Evolutionary conservation across 768 basidiomycete species (phyloP).

Genomic region (Lactarius pseudohatsudake): DNA sequence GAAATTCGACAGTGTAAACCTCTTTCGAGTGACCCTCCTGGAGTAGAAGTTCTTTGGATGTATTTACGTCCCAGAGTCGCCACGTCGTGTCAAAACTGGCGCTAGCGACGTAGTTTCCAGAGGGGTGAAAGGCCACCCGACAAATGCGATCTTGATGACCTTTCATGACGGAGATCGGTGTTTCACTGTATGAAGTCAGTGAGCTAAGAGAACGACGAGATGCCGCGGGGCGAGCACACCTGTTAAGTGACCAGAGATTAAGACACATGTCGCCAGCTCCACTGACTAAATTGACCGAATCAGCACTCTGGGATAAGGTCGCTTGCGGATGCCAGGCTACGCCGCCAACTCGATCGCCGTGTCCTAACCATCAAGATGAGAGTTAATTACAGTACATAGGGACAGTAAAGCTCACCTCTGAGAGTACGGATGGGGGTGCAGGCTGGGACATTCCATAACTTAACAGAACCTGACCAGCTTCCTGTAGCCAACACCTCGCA

Average conservation of each 20-base stretch:
- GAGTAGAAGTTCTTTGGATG: conserved; percentile 74
- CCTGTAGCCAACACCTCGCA: conserved; percentile 86
- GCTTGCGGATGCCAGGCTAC: conserved; percentile 98
- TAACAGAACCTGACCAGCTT: conserved; percentile 94
- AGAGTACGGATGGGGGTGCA: conserved; percentile 78
- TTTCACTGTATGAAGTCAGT: conserved; percentile 53
- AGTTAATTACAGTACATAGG: not conserved
- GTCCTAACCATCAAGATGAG: conserved; percentile 49
- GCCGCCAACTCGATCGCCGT: conserved; percentile 89
- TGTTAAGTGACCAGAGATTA: conserved; percentile 85
- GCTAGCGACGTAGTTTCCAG: conserved; percentile 89
- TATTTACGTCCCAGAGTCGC: conserved; percentile 93
- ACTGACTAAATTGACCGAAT: conserved; percentile 80
- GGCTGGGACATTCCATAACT: conserved; percentile 92
- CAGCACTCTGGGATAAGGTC: conserved; percentile 64
- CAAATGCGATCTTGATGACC: conserved; percentile 92
- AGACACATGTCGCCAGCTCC: conserved; percentile 87
- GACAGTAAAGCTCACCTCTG: conserved; percentile 52
- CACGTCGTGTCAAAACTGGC: conserved; percentile 98
- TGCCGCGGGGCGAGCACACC: conserved; percentile 44
- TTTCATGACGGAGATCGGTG: conserved; percentile 79
- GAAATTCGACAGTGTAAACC: conserved; percentile 94
- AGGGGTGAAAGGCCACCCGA: conserved; percentile 95
- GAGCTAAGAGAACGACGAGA: conserved; percentile 4
- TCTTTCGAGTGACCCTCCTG: conserved; percentile 99